Base-by-base conservation (phyloP, 108 stramenopile genomes). In the Nitzschia inconspicua region DNA sequence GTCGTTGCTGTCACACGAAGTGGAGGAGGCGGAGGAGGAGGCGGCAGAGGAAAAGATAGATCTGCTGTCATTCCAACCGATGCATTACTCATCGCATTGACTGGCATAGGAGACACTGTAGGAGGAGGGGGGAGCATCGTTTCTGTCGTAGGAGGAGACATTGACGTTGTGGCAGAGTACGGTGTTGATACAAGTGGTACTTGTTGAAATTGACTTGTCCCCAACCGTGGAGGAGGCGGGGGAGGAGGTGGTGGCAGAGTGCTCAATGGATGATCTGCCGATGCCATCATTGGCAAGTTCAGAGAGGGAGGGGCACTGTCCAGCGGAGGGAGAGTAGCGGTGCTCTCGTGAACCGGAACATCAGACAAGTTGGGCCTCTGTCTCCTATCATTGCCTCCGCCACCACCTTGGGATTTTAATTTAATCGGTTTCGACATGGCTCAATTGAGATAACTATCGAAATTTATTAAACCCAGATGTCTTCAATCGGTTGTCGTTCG, bases 271-370 rank as follows among this genome's bases (percentile, higher is more conserved):
- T 35, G 6, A 7, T 43, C 11, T 10, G 28, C 48, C n/a, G n/a
- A n/a, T n/a, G n/a, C n/a, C n/a, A n/a, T n/a, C n/a, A n/a, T 26
- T 20, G 39, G 32, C 47, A 63, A 32, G 47, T 75, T 77, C 13
- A 63, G 69, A 30, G 75, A 77, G 2, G 75, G 65, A 23, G 75
- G 75, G 49, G 66, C 67, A 44, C 68, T 69, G 13, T 41, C 49
- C 39, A 77, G 50, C 2, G 16, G 10, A 7, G 75, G 75, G 44
- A 77, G 55, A n/a, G 26, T 27, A 10, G 40, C 59, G 13, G 59
- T 44, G 8, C 19, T 60, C 47, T 44, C 59, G 24, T 60, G 59
- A 14, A 19, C 46, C 0, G 46, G 46, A 20, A 47, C 46, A 14
- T n/a, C 10, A 10, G 37, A 39, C 11, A 14, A 39, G 37, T 39